phyloP scores from a whole-genome alignment of 2,329 filamentous ascomycete species.

The Botrytis paeoniae region DNA sequence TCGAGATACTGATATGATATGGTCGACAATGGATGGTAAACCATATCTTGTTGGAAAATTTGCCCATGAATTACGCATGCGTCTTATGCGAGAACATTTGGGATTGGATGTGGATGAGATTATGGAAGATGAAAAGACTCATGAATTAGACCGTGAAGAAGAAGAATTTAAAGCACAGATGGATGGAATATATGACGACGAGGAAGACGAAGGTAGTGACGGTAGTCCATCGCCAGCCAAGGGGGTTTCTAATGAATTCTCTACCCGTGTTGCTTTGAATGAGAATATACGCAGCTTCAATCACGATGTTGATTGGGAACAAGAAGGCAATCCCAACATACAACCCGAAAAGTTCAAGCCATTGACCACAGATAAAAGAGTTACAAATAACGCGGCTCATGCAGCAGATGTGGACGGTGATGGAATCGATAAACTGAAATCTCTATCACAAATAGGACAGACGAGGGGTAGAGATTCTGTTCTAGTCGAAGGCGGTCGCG shows the following conservation, averaged over 20 bases:
- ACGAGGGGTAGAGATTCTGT: conserved; percentile 69
- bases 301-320: conserved; percentile 58
- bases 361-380: conserved; percentile 48
- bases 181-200: conserved; percentile 59
- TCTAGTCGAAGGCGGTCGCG: conserved; percentile 62
- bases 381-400: conserved; percentile 61
- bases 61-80: conserved; percentile 86
- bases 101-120: conserved; percentile 94
- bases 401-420: conserved; percentile 74
- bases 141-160: conserved; percentile 57
- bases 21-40: conserved; percentile 85
- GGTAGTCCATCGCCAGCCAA: conserved; percentile 21
- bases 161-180: conserved; percentile 57
- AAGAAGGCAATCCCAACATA: conserved; percentile 38
- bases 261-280: conserved; percentile 47
- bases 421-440: conserved; percentile 72
- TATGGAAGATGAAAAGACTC: conserved; percentile 71
- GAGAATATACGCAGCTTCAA: conserved; percentile 68
- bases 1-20: conserved; percentile 87
- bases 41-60: conserved; percentile 90
- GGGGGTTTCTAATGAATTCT: conserved; percentile 49
- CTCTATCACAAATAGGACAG: conserved; percentile 57
- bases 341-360: conserved; percentile 45
- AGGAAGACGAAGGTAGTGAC: conserved; percentile 32
- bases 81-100: conserved; percentile 93